phyloP scores from a whole-genome alignment of 441 rosid genomes.

The Gossypium armourianum region DNA sequence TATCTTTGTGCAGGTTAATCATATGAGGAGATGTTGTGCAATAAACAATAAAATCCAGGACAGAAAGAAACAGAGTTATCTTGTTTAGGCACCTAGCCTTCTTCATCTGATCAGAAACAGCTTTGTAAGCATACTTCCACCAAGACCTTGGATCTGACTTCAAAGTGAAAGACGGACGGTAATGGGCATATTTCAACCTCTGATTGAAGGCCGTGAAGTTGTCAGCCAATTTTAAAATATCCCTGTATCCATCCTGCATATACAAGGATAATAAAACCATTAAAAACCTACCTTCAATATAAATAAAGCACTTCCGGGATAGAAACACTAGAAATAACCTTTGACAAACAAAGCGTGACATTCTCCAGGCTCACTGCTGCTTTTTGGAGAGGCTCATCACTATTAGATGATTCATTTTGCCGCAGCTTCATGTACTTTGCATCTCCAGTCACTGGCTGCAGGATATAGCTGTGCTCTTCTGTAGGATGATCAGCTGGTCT shows the following conservation, averaged over 20 bases:
- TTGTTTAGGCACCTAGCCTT: slow-evolving; percentile 54
- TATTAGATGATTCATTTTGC: slow-evolving; percentile 30
- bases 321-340: slow-evolving; percentile 38
- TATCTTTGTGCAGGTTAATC: neutral
- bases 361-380: slow-evolving; percentile 79
- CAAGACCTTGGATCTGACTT: slow-evolving; percentile 65
- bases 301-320: slow-evolving; percentile 11
- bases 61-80: neutral
- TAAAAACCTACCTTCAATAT: slow-evolving; percentile 10
- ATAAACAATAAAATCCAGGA: neutral
- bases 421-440: slow-evolving; percentile 69
- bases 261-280: slow-evolving; percentile 21
- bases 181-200: slow-evolving; percentile 81
- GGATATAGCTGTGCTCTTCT: slow-evolving; percentile 60
- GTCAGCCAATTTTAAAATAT: slow-evolving; percentile 79
- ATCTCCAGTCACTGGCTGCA: slow-evolving; percentile 88
- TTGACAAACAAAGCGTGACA: slow-evolving; percentile 84
- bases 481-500: slow-evolving; percentile 54
- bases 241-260: slow-evolving; percentile 77
- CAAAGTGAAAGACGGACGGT: slow-evolving; percentile 64
- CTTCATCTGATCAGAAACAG: slow-evolving; percentile 74
- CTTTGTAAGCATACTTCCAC: slow-evolving; percentile 91
- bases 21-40: neutral
- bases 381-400: slow-evolving; percentile 60
- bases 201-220: slow-evolving; percentile 80